Percentiles rank a stretch among this genome's conserved stretches.
phyloP scores from a whole-genome alignment of 2,329 filamentous ascomycete genomes.

The Pseudogymnoascus sp. region DNA sequence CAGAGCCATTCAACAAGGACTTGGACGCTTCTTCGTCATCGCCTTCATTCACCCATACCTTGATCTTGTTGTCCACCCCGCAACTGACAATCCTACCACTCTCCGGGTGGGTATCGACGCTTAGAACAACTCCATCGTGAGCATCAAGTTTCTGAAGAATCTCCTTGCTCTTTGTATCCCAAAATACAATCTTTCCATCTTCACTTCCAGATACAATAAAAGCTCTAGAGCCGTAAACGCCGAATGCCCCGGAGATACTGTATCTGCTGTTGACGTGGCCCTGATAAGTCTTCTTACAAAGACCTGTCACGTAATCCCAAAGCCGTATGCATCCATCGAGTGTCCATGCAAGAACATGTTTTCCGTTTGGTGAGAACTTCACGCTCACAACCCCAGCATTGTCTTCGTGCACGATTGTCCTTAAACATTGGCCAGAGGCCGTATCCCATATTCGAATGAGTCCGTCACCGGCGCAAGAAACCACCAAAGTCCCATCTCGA shows the following conservation, averaged over 20 bases:
- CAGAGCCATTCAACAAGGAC: neutral
- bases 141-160: constrained; percentile 59
- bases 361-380: constrained; percentile 88
- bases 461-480: constrained; percentile 85
- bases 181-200: constrained; percentile 75
- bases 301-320: constrained; percentile 90
- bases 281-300: constrained; percentile 94
- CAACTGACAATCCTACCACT: constrained; percentile 50
- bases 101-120: constrained; percentile 54
- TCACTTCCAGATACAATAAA: constrained; percentile 83
- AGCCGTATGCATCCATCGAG: constrained; percentile 83
- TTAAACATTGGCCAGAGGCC: constrained; percentile 85
- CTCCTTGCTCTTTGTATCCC: constrained; percentile 84
- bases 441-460: constrained; percentile 95
- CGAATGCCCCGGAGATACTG: constrained; percentile 79
- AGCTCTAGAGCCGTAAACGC: constrained; percentile 45
- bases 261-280: constrained; percentile 80
- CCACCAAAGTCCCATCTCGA: constrained; percentile 82
- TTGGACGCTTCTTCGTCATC: constrained; percentile 18
- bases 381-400: constrained; percentile 85
- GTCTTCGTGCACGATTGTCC: constrained; percentile 93
- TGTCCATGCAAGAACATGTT: constrained; percentile 84
- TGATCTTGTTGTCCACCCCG: constrained; percentile 52
- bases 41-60: constrained; percentile 47
- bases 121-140: constrained; percentile 53